These are phyloP conservation scores for Cucurbita argyrosperma DNA, from an alignment of 306 rosid species.

Conservation along the genomic window DNA sequence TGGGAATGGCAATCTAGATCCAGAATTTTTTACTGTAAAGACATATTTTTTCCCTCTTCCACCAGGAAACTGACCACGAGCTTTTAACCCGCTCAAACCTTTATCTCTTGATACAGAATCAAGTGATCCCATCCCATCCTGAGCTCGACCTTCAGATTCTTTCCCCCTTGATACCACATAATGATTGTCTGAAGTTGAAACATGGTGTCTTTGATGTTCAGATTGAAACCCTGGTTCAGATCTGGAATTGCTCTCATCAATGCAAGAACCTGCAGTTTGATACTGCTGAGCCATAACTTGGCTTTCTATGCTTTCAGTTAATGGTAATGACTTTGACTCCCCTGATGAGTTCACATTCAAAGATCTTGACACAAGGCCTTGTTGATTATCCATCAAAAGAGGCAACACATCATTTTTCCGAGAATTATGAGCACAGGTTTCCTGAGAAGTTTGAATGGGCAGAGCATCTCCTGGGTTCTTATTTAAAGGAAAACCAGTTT, in stretches of 20 bases:
- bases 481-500: conserved; percentile 40
- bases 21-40: conserved; percentile 49
- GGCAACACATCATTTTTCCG: conserved; percentile 25
- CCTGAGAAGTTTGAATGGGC: conserved; percentile 43
- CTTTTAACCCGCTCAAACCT: conserved; percentile 30
- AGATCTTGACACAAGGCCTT: conserved; percentile 26
- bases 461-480: conserved; percentile 40
- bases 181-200: conserved; percentile 23
- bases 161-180: conserved; percentile 14
- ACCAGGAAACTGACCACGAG: conserved; percentile 31
- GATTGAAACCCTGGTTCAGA: conserved; percentile 23
- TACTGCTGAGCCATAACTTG: conserved; percentile 29
- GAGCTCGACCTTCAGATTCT: conserved; percentile 36
- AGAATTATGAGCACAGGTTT: conserved; percentile 23
- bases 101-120: conserved; percentile 35
- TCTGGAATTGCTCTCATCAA: conserved; percentile 24
- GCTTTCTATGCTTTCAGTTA: conserved; percentile 27
- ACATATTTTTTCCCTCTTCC: conserved; percentile 59
- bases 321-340: conserved; percentile 11
- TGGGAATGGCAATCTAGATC: conserved; percentile 36
- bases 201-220: conserved; percentile 27
- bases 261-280: conserved; percentile 21
- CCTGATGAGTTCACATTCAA: conserved; percentile 23
- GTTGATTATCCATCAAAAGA: conserved; percentile 31
- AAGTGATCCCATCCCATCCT: conserved; percentile 19